Evolutionary conservation across 352 stramenopile genomes (phyloP).

Genomic region (Globisporangium orthogonon): DNA sequence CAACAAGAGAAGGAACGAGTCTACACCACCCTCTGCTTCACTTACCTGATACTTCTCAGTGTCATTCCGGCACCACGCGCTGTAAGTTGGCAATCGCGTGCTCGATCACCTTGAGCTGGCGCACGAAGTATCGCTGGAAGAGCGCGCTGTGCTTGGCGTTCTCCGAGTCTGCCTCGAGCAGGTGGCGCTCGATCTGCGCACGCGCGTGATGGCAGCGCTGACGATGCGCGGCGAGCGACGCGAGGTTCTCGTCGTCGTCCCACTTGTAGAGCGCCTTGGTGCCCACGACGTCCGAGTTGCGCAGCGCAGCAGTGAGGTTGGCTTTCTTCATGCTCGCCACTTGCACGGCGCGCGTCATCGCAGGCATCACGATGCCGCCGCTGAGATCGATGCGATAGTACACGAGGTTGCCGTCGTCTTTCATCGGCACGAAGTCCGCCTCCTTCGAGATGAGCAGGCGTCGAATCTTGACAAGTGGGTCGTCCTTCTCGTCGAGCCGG

Average conservation of each 20-base stretch:
- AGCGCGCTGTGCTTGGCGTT: constrained; percentile 7
- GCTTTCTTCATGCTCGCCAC: constrained; percentile 26
- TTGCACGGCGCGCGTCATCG: constrained; percentile 27
- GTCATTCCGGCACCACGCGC: constrained; percentile 4
- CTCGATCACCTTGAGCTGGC: constrained; percentile 16
- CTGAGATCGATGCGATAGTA: constrained; percentile 19
- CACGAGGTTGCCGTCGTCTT: constrained; percentile 15
- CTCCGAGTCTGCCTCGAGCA: constrained; percentile 7
- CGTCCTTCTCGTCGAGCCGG: constrained; percentile 1
- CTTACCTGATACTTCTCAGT: not conserved
- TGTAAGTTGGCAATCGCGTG: constrained; percentile 13
- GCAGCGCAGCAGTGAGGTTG: constrained; percentile 22
- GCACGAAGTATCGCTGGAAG: constrained; percentile 16
- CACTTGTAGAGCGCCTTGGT: constrained; percentile 17
- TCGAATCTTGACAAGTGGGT: constrained; percentile 38
- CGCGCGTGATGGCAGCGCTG: constrained; percentile 7
- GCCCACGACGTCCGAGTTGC: constrained; percentile 16
- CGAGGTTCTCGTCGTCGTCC: constrained; percentile 17
- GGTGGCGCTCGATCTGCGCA: constrained; percentile 8
- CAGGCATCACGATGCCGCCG: constrained; percentile 16
- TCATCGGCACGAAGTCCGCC: constrained; percentile 9
- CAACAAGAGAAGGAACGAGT: not conserved
- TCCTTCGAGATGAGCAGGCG: constrained; percentile 39
- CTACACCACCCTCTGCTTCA: not conserved
- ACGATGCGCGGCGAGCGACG: constrained; percentile 10